Base-by-base conservation (phyloP, 2,329 filamentous ascomycete genomes). In the Colletotrichum horii region DNA sequence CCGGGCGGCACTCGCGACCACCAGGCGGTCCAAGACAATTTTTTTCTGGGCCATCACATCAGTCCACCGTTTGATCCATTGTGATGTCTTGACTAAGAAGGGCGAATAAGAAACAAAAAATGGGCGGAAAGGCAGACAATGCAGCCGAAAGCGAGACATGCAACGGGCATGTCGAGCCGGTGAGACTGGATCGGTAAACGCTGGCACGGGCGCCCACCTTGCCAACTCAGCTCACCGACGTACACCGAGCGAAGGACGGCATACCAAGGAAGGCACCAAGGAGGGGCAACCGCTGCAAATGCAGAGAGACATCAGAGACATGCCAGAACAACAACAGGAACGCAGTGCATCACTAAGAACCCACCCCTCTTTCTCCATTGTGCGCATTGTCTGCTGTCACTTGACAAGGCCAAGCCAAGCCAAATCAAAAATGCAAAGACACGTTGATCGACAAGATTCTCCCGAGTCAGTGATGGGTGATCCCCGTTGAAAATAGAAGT, bases 391-490 rank as follows among this genome's bases (percentile, higher is more conserved):
- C 55, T 43, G 36, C 38, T 64, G 24, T 52, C 55, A 65, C 14
- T 58, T 32, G 60, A 43, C 60, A 73, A 58, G 24, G 32, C 55
- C 66, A 48, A 65, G 70, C 70, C 70, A 69, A 75, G 64, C 24
- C 62, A 30, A 22, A 22, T 24, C 43, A 36, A 58, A 36, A 52
- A 69, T 28, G 28, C 62, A 65, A 30, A 75, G 56, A n/a, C 34
- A 32, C 58, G 43, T 26, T 65, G 74, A 76, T 76, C 74, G 74
- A 76, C 74, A 56, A 32, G 74, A 76, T 74, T 69, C 58, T 68
- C 74, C 70, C 74, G 74, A 74, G 64, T 76, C 64, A 74, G 56
- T 26, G 15, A 73, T 74, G 70, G 74, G 58, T 74, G 55, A 76
- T 34, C 70, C 74, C 70, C 70, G 70, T 68, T 66, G 70, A 60